These are phyloP conservation scores for Mortierella sp. DNA, from an alignment of 371 early-diverging fungal species.

Conservation along the genomic window DNA sequence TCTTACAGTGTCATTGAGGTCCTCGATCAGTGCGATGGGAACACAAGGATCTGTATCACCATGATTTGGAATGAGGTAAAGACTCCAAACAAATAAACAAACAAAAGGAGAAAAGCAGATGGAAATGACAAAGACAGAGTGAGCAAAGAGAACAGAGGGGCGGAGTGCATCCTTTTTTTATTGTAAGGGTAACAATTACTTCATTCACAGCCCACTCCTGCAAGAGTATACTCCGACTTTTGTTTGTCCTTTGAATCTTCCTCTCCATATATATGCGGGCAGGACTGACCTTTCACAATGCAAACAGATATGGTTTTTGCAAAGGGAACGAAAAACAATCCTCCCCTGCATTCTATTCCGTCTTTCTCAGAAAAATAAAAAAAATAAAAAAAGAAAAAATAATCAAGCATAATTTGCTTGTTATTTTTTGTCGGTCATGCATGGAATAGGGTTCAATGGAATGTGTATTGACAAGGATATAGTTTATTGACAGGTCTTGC, in stretches of 20 bases:
- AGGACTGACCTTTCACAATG: too few species aligned
- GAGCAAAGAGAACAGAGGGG: not conserved
- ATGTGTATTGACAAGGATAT: not conserved
- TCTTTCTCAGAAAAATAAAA: not conserved
- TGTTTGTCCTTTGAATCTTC: not conserved
- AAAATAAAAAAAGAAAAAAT: too few species aligned
- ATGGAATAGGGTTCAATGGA: not conserved
- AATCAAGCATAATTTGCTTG: too few species aligned
- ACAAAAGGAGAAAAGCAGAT: not conserved
- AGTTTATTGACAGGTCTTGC: too few species aligned
- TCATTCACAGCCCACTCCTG: not conserved
- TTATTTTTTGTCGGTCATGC: too few species aligned
- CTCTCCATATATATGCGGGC: not conserved
- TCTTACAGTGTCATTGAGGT: not conserved
- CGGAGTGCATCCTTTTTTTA: constrained; percentile 7
- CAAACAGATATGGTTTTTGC: too few species aligned
- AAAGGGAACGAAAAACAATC: not conserved
- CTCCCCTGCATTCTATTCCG: not conserved
- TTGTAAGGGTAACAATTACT: not conserved
- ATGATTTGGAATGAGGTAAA: not conserved
- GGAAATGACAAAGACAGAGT: not conserved
- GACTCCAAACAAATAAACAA: not conserved
- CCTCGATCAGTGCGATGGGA: not conserved
- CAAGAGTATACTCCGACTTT: not conserved
- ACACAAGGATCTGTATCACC: constrained; percentile 5